Percentiles rank a stretch among this genome's conserved stretches.
These are phyloP conservation scores for Tylopilus rubrobrunneus DNA, from an alignment of 768 basidiomycete genomes.

Conservation along the genomic window DNA sequence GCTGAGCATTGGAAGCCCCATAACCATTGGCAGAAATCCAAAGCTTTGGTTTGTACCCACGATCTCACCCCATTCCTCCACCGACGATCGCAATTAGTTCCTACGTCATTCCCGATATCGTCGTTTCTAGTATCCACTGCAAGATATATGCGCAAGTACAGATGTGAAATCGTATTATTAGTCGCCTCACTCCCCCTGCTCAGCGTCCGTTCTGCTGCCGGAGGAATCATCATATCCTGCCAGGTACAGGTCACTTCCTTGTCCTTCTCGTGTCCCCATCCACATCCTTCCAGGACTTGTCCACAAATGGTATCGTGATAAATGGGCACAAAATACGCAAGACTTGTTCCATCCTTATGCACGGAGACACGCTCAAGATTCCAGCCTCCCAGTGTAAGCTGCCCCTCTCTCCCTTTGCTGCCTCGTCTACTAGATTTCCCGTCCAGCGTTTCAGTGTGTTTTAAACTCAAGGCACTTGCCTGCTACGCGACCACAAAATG, in stretches of 20 bases:
- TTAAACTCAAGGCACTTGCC: slow-evolving; percentile 51
- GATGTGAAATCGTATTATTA: background rate
- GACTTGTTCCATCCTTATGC: slow-evolving; percentile 67
- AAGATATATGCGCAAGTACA: slow-evolving; percentile 70
- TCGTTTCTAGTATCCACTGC: slow-evolving; percentile 71
- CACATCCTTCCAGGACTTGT: slow-evolving; percentile 52
- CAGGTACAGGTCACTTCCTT: slow-evolving; percentile 43
- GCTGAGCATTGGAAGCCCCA: slow-evolving; percentile 58
- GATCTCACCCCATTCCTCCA: background rate
- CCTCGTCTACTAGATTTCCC: background rate
- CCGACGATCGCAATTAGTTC: slow-evolving; percentile 30
- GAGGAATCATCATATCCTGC: slow-evolving; percentile 75
- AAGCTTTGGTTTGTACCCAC: slow-evolving; percentile 47
- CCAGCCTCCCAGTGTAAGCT: slow-evolving; percentile 58
- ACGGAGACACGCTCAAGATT: slow-evolving; percentile 67
- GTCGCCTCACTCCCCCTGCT: background rate
- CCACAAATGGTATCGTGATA: slow-evolving; percentile 69
- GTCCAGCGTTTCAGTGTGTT: slow-evolving; percentile 61
- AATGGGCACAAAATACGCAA: slow-evolving; percentile 70
- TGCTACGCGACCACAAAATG: slow-evolving; percentile 54
- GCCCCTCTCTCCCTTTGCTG: background rate
- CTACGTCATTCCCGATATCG: slow-evolving; percentile 59
- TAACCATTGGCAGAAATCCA: slow-evolving; percentile 70
- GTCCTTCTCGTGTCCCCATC: background rate
- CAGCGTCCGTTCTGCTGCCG: slow-evolving; percentile 67